Evolutionary conservation across 257 asterid species (phyloP).

Genomic region (Ilex aquifolium): DNA sequence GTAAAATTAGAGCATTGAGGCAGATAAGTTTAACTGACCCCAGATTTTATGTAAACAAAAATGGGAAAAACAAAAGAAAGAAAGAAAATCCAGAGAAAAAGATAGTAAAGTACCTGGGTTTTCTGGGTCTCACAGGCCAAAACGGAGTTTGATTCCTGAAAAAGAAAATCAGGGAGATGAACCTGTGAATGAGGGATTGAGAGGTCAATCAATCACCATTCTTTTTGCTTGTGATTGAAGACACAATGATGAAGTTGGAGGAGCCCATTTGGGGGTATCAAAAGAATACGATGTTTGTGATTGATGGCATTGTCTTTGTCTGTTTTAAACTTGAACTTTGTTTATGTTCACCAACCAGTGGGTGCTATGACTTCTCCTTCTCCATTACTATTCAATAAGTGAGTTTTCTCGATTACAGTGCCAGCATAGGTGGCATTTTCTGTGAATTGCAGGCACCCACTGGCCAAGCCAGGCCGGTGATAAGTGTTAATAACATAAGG

Average conservation of each 20-base stretch:
- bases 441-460: not conserved
- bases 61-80: not conserved
- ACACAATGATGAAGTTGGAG: conserved; percentile 40
- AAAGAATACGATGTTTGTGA: conserved; percentile 10
- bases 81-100: not conserved
- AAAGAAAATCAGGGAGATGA: not conserved
- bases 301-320: not conserved
- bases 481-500: too few species aligned
- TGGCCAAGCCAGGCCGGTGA: too few species aligned
- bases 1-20: conserved; percentile 9
- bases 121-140: conserved; percentile 2
- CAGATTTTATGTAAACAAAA: conserved; percentile 10
- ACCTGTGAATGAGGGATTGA: not conserved
- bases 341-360: not conserved
- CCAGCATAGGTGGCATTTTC: not conserved
- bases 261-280: conserved; percentile 29
- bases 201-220: conserved; percentile 14
- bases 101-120: conserved; percentile 25
- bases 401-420: not conserved
- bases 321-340: not conserved
- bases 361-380: not conserved
- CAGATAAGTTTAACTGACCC: not conserved
- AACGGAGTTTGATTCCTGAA: conserved; percentile 7
- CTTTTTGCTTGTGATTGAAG: conserved; percentile 27
- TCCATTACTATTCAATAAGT: not conserved